These are phyloP conservation scores for Euclidium syriacum DNA, from an alignment of 345 rosid species.

Conservation along the genomic window DNA sequence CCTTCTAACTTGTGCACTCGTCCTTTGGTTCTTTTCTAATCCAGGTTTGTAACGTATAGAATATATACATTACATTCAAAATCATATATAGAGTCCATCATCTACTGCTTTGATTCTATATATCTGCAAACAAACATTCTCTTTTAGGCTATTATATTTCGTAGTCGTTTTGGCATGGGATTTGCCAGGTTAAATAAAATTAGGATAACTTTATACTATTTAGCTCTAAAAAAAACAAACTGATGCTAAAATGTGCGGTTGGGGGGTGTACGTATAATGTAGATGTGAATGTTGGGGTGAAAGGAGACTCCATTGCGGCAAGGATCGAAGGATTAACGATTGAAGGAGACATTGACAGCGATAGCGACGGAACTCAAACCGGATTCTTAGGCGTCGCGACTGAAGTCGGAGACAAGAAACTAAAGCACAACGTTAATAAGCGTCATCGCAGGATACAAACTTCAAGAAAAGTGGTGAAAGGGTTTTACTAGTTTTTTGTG, in stretches of 20 bases:
- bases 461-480: conserved; percentile 28
- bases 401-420: conserved; percentile 29
- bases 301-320: conserved; percentile 49
- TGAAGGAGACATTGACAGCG: conserved; percentile 66
- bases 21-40: conserved; percentile 80
- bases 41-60: conserved; percentile 62
- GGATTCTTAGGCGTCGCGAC: conserved; percentile 48
- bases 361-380: conserved; percentile 73
- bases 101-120: not conserved
- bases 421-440: conserved; percentile 2
- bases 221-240: too few species aligned
- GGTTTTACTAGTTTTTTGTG: not conserved
- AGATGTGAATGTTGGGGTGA: conserved; percentile 48
- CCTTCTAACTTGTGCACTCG: conserved; percentile 58
- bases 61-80: not conserved
- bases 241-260: not conserved
- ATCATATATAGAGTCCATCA: not conserved
- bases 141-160: not conserved
- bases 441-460: conserved; percentile 22
- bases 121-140: not conserved
- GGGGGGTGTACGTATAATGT: conserved; percentile 27
- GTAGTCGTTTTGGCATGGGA: too few species aligned
- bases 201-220: too few species aligned
- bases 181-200: too few species aligned
- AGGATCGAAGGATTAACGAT: conserved; percentile 63